Conservation (phyloP, 225 moss, liverwort and hornwort species). For the Thuidium tamariscinum region DNA sequence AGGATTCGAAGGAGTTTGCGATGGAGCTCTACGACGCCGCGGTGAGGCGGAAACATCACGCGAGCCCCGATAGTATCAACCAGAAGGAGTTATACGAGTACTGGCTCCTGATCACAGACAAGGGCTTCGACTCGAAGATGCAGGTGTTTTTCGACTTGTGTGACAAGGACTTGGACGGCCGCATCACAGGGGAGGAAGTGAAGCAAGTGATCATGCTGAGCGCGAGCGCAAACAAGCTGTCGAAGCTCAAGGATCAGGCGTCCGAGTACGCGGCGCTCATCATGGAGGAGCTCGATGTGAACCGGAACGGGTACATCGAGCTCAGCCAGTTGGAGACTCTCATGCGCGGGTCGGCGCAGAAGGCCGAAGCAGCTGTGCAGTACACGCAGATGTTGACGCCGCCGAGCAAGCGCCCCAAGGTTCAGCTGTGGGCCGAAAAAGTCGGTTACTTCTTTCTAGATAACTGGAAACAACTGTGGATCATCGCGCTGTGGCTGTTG, state of each 20-base stretch:
- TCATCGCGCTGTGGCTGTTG: conserved; percentile 50
- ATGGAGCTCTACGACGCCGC: conserved; percentile 75
- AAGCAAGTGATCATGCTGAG: conserved; percentile 95
- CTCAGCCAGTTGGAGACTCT: conserved; percentile 71
- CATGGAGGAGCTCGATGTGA: conserved; percentile 94
- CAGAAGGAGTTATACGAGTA: conserved; percentile 73
- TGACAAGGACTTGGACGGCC: conserved; percentile 85
- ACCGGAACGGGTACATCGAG: conserved; percentile 69
- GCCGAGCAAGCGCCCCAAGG: conserved; percentile 5
- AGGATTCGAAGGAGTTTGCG: conserved; percentile 94
- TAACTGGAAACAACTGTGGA: conserved; percentile 81
- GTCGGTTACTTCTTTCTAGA: conserved; percentile 45
- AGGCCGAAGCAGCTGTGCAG: conserved; percentile 38
- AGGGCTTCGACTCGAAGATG: conserved; percentile 77
- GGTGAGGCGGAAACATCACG: conserved; percentile 40
- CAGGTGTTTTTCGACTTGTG: conserved; percentile 96
- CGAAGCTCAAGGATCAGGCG: conserved; percentile 75
- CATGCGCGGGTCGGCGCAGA: conserved; percentile 49
- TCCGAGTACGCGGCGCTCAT: conserved; percentile 85
- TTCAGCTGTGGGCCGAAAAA: conserved; percentile 16
- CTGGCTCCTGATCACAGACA: conserved; percentile 73
- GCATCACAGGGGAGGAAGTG: conserved; percentile 80
- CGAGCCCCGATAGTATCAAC: conserved; percentile 19
- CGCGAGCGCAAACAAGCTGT: conserved; percentile 85
- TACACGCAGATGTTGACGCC: conserved; percentile 55